A percentile compares a stretch with the other conserved stretches of the same genome.
These are phyloP conservation scores for Laburnicola sp. DNA, from an alignment of 2,329 filamentous ascomycete genomes.

Conservation along the genomic window DNA sequence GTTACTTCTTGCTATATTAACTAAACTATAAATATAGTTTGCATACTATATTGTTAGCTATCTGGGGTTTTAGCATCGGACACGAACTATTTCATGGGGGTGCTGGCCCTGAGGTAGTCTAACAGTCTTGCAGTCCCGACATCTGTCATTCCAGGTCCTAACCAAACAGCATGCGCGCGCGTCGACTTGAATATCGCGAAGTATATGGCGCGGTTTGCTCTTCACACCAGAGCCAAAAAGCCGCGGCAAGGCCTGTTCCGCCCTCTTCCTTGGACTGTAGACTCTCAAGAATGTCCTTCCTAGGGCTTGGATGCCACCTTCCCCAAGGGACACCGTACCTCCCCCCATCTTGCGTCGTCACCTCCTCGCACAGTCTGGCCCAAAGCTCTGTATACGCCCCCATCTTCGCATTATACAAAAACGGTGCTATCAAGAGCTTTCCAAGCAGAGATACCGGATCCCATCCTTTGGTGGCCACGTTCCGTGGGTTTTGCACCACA, in stretches of 20 bases:
- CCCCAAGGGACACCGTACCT: conserved; percentile 54
- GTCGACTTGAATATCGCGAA: too few species aligned
- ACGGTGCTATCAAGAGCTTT: conserved; percentile 5
- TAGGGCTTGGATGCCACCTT: conserved; percentile 18
- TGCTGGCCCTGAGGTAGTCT: too few species aligned
- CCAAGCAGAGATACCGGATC: background rate
- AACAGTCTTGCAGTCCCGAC: too few species aligned
- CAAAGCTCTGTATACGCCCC: conserved; percentile 21
- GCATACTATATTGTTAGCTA: too few species aligned
- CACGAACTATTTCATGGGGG: too few species aligned
- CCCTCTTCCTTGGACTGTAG: conserved; percentile 41
- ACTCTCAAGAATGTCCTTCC: conserved; percentile 23
- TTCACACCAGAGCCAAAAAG: too few species aligned
- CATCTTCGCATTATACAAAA: conserved; percentile 13
- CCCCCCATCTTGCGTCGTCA: conserved; percentile 30
- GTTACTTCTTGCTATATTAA: too few species aligned
- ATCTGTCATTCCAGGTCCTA: too few species aligned
- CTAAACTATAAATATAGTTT: too few species aligned
- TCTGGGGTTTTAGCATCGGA: too few species aligned
- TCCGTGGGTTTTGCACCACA: conserved; percentile 44
- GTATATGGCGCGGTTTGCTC: too few species aligned
- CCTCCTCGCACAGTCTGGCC: conserved; percentile 10
- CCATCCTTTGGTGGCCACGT: conserved; percentile 26
- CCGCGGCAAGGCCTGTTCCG: conserved; percentile 43
- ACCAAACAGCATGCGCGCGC: too few species aligned